phyloP scores from a whole-genome alignment of 75 land plant species.

The Cryptomeria japonica region DNA sequence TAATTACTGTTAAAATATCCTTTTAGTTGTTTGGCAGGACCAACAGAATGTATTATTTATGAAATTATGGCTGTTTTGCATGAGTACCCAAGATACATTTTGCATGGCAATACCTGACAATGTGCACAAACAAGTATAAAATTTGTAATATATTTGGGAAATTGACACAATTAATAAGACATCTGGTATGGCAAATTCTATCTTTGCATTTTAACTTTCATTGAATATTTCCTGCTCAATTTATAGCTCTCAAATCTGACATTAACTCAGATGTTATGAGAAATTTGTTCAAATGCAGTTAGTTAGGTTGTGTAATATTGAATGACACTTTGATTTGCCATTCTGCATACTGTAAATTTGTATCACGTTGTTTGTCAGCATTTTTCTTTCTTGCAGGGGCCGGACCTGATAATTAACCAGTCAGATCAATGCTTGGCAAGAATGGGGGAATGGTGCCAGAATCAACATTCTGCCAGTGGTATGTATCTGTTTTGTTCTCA shows the following conservation, averaged over 20 bases:
- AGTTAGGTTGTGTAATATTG: neutral
- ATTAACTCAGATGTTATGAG: neutral
- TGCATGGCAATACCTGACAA: neutral
- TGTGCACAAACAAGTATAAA: neutral
- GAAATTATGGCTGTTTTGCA: neutral
- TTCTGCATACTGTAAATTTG: conserved; percentile 3
- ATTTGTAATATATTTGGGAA: neutral
- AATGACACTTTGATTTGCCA: neutral
- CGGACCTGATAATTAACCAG: conserved; percentile 84
- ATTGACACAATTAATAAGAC: neutral
- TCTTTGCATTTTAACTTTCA: neutral
- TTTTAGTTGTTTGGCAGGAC: neutral
- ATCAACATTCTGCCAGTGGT: conserved; percentile 88
- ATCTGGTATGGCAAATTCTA: neutral
- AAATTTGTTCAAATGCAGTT: neutral
- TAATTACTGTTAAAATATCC: neutral
- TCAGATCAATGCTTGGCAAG: conserved; percentile 59
- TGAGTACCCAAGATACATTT: neutral
- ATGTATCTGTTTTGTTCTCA: conserved; percentile 10
- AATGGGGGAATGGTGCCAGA: conserved; percentile 92
- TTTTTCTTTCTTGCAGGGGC: conserved; percentile 56
- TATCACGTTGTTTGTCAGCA: neutral
- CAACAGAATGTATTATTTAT: neutral
- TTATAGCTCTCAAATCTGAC: neutral
- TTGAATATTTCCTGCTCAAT: neutral